Evolutionary conservation across 1,139 yeast genomes (phyloP).

Genomic region (Wickerhamomyces sp.): DNA sequence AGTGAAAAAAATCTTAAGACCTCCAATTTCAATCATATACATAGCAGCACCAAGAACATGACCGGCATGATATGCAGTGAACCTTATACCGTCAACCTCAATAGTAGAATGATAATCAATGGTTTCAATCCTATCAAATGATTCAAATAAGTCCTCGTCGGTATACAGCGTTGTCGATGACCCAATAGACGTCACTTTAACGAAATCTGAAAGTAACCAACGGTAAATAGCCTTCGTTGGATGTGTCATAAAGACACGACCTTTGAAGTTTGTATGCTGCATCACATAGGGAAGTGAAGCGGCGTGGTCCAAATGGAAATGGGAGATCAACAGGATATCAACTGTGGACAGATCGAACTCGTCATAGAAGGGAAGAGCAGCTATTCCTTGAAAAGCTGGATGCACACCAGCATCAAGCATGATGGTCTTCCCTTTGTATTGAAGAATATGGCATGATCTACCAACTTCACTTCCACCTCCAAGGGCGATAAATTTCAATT

Average conservation of each 20-base stretch:
- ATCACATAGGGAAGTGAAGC: slow-evolving; percentile 96
- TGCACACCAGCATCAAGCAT: slow-evolving; percentile 98
- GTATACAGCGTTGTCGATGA: slow-evolving; percentile 59
- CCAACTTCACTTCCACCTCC: slow-evolving; percentile 99
- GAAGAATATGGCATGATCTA: slow-evolving; percentile 87
- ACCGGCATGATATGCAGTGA: slow-evolving; percentile 98
- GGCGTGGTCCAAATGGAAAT: slow-evolving; percentile 96
- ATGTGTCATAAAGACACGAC: slow-evolving; percentile 97
- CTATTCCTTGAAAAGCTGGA: slow-evolving; percentile 88
- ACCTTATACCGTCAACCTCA: slow-evolving; percentile 88
- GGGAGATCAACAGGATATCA: slow-evolving; percentile 82
- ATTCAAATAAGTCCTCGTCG: slow-evolving; percentile 82
- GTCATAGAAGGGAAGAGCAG: slow-evolving; percentile 91
- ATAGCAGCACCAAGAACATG: slow-evolving; percentile 98
- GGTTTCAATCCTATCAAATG: slow-evolving; percentile 88
- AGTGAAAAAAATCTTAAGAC: slow-evolving; percentile 80
- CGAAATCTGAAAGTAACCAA: slow-evolving; percentile 93
- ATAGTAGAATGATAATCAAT: slow-evolving; percentile 93
- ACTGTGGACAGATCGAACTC: slow-evolving; percentile 87
- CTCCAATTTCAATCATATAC: slow-evolving; percentile 94
- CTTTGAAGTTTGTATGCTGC: slow-evolving; percentile 93
- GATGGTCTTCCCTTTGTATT: slow-evolving; percentile 91
- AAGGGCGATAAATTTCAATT: slow-evolving; percentile 77
- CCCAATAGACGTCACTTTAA: slow-evolving; percentile 78
- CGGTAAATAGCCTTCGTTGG: slow-evolving; percentile 97